phyloP scores from a whole-genome alignment of 495 filamentous ascomycete genomes.

The Cladorrhinum samala region DNA sequence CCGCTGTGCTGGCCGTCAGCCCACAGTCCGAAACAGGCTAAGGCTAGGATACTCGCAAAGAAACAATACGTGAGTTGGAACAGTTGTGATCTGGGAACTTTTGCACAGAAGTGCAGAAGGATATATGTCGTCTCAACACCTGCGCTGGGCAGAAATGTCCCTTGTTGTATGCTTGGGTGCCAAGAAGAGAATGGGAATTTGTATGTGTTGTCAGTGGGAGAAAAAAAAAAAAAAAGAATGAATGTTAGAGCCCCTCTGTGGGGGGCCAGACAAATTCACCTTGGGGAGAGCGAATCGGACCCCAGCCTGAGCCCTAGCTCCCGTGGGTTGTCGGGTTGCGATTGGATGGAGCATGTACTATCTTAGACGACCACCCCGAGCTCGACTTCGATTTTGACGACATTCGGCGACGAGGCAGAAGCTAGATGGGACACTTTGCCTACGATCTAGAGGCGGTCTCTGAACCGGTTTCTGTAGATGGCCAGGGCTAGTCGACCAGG shows the following conservation, averaged over 20 bases:
- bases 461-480: no score
- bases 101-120: background rate
- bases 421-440: no score
- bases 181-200: background rate
- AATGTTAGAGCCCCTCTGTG: slow-evolving; percentile 4
- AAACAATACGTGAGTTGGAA: slow-evolving; percentile 5
- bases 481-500: no score
- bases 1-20: slow-evolving; percentile 10
- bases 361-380: background rate
- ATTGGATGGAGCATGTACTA: slow-evolving; percentile 1
- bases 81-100: background rate
- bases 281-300: slow-evolving; percentile 6
- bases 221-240: background rate
- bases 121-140: background rate
- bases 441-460: no score
- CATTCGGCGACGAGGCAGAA: no score
- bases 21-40: slow-evolving; percentile 12
- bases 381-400: no score
- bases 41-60: background rate
- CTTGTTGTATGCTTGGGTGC: slow-evolving; percentile 9
- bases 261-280: slow-evolving; percentile 1
- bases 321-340: background rate
- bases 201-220: slow-evolving; percentile 15
- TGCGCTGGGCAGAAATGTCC: slow-evolving; percentile 13
- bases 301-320: no score